Conservation (phyloP, 1,139 yeast genomes). For the Candida smagusa region DNA sequence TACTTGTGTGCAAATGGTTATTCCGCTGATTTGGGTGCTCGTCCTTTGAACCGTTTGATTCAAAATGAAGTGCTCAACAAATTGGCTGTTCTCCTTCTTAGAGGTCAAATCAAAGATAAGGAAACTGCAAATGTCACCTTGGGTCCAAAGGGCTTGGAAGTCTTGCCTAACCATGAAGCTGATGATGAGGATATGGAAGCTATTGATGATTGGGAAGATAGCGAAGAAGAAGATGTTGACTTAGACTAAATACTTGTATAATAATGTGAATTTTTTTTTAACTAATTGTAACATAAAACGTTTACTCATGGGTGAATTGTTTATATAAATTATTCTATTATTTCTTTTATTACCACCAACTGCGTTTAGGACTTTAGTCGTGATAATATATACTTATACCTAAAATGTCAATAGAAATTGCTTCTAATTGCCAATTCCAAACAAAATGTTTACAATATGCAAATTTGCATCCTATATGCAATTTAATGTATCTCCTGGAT, state of each 20-base stretch:
- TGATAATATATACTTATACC: too few species aligned
- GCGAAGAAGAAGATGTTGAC: constrained; percentile 46
- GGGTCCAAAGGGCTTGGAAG: constrained; percentile 66
- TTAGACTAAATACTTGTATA: constrained; percentile 11
- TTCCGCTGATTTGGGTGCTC: constrained; percentile 91
- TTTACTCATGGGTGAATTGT: too few species aligned
- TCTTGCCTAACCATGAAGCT: constrained; percentile 82
- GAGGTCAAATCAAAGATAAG: constrained; percentile 84
- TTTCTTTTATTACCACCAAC: too few species aligned
- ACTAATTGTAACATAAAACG: too few species aligned
- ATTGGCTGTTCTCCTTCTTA: constrained; percentile 82
- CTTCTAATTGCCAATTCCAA: too few species aligned
- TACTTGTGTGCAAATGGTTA: constrained; percentile 84
- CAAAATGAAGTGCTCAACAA: constrained; percentile 84
- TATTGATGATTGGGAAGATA: constrained; percentile 55
- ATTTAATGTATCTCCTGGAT: too few species aligned
- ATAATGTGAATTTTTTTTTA: too few species aligned
- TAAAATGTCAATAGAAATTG: too few species aligned
- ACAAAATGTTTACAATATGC: too few species aligned
- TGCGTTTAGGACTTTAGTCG: too few species aligned
- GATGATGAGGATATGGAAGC: constrained; percentile 54
- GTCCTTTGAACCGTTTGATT: constrained; percentile 93
- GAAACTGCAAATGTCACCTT: constrained; percentile 70
- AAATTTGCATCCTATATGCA: too few species aligned
- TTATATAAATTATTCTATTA: too few species aligned